These are phyloP conservation scores for Termitomyces sp. DNA, from an alignment of 768 basidiomycete genomes.

Conservation along the genomic window DNA sequence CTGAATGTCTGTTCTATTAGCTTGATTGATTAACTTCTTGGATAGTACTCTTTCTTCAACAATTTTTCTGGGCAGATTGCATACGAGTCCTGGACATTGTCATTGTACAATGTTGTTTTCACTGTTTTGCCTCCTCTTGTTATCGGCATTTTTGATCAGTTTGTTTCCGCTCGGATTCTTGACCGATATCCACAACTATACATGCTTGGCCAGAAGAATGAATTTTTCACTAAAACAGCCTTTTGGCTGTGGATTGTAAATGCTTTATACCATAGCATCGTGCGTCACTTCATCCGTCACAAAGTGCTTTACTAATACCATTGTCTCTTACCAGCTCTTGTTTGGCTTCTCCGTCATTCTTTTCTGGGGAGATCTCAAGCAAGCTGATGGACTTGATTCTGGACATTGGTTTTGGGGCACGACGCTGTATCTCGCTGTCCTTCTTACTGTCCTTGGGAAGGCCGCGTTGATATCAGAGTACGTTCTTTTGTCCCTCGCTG, in stretches of 20 bases:
- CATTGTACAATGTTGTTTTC: conserved; percentile 94
- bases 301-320: conserved; percentile 1
- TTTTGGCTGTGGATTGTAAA: conserved; percentile 94
- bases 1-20: background rate
- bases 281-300: conserved; percentile 28
- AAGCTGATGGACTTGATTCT: conserved; percentile 72
- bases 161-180: conserved; percentile 93
- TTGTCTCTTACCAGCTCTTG: conserved; percentile 49
- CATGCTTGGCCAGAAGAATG: conserved; percentile 88
- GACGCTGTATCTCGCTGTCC: conserved; percentile 87
- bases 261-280: conserved; percentile 85
- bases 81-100: conserved; percentile 98
- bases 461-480: conserved; percentile 97
- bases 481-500: conserved; percentile 21
- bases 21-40: background rate
- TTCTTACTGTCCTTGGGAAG: conserved; percentile 94
- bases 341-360: conserved; percentile 86
- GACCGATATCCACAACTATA: conserved; percentile 98
- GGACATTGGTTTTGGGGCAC: conserved; percentile 99
- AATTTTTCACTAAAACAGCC: conserved; percentile 84
- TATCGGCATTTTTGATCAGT: conserved; percentile 97
- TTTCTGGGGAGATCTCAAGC: conserved; percentile 91
- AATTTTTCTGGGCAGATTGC: conserved; percentile 99
- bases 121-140: conserved; percentile 95
- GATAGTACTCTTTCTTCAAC: conserved; percentile 96